Evolutionary conservation across 129 eudicot species (phyloP).

Genomic region (Gnaphalium uliginosum): DNA sequence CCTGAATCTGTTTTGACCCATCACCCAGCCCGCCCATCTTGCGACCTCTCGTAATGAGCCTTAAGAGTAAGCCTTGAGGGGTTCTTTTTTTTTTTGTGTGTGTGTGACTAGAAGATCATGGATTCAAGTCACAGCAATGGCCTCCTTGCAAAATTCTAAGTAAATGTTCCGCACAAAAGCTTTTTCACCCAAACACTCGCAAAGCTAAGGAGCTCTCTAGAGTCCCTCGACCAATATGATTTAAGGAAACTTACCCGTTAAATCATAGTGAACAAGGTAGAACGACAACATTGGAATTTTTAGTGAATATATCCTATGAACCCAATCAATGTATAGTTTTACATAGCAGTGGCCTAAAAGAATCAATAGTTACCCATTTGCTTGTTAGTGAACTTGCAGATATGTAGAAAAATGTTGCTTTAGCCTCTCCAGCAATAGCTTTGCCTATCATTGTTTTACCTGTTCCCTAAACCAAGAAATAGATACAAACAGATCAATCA

Average conservation of each 20-base stretch:
- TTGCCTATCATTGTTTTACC: slow-evolving; percentile 99
- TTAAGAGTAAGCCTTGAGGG: too few species aligned
- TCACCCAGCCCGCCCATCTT: too few species aligned
- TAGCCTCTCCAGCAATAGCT: slow-evolving; percentile 99
- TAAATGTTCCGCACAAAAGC: background rate
- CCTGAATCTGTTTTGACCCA: too few species aligned
- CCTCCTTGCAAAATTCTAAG: background rate
- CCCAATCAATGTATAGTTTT: slow-evolving; percentile 3
- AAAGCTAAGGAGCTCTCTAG: too few species aligned
- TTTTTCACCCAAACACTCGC: too few species aligned
- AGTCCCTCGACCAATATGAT: background rate
- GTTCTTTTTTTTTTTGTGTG: too few species aligned
- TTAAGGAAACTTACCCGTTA: background rate
- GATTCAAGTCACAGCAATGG: too few species aligned
- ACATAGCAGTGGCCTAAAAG: background rate
- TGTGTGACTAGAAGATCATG: too few species aligned
- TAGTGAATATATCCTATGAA: background rate
- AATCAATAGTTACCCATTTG: slow-evolving; percentile 71
- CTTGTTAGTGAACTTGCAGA: slow-evolving; percentile 98
- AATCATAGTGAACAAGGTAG: background rate
- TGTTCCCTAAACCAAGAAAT: slow-evolving; percentile 68
- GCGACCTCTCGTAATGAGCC: too few species aligned
- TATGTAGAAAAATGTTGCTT: slow-evolving; percentile 97
- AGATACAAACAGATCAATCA: slow-evolving; percentile 13
- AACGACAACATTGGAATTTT: slow-evolving; percentile 4